Evolutionary conservation across 352 stramenopile species (phyloP), one percentile per base, ranked within the genome.

Genomic region (Globisporangium megalacanthum): DNA sequence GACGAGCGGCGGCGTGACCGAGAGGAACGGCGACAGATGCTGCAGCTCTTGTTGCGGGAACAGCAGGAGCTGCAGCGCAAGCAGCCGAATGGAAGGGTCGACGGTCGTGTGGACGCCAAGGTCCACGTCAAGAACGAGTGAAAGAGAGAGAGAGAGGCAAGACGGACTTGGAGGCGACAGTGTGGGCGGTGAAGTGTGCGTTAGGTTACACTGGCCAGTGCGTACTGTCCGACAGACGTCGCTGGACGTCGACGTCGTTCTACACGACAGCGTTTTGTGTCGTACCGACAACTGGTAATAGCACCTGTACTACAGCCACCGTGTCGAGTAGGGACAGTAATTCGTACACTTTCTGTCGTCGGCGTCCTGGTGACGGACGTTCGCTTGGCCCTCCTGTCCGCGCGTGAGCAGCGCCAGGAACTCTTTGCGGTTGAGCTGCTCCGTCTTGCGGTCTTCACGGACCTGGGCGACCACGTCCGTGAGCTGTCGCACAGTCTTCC

Each of bases 21-120:
- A 6, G 47, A 61, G 2, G 48, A 61, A 47, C 48, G 56, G n/a
- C 49, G 48, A 20, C 29, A 61, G n/a, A n/a, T 61, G 41, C 20
- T 61, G 36, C 46, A 61, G 44, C 22, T 61, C 10, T 33, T 61
- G 11, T 22, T 61, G 25, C 48, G 48, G 14, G 56, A 61, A 31
- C 48, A 54, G 6, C 56, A 61, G n/a, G 39, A 61, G 48, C 48
- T 37, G 6, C 37, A 57, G 44, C 19, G 44, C 17, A 29, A 49
- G 44, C 19, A 49, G 8, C 35, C 6, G 35, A 41, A 25, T 20
- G 49, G 19, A 25, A 1, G 25, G 6, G 39, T 25, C 8, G 15
- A 19, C n/a, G 10, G 19, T 6, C 35, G 50, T 14, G 31, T 25
- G 47, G 31, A 36, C 17, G 48, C 48, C 13, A 42, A 20, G 25